Base-by-base conservation (phyloP, 2,329 filamentous ascomycete species). In the Plectosphaerella plurivora region DNA sequence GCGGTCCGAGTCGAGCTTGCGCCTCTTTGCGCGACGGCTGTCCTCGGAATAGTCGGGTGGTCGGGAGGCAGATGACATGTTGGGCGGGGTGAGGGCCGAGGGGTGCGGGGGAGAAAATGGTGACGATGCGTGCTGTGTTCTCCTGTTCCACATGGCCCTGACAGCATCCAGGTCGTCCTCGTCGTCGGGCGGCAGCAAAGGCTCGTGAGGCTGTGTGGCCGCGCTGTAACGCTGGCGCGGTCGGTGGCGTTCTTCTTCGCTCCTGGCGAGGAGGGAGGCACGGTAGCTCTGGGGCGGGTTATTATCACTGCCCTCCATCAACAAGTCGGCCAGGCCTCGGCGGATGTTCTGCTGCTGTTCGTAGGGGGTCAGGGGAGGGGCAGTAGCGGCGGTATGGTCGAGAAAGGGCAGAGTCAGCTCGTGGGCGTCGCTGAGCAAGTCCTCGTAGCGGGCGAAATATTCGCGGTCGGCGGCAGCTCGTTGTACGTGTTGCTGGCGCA, bases 1-100 rank as follows among this genome's bases (percentile, higher is more conserved):
- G 46, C 77, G 76, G 56, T 88, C 86, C 1, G 81, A 76, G 60
- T 89, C 87, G 37, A 91, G 68, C 66, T 89, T 91, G 56, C 87
- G 80, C 45, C 88, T 81, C 67, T 91, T 91, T 47, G 71, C 71
- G 53, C 81, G 75, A 51, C 83, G 78, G 59, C 65, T 73, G 47
- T 76, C 73, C 36, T 81, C 76, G 47, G 66, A 61, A 24, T 72
- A 63, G 16, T 77, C 73, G 50, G 68, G 65, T 7, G 63, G 60
- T 5, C 69, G 68, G 16, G 64, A 61, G 1, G 67, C 61, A 4
- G 70, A 66, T 3, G 72, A 68, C 53, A 69, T 56, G 37, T 56
- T 61, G 47, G 68, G 57, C 9, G 68, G 66, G n/a, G 62, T 57
- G 18, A 62, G 54, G 57, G 61, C 51, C 56, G 60, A 47, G 63